These are phyloP conservation scores for Chaetomiaceae sp. DNA, from an alignment of 2,329 filamentous ascomycete species.

Conservation along the genomic window DNA sequence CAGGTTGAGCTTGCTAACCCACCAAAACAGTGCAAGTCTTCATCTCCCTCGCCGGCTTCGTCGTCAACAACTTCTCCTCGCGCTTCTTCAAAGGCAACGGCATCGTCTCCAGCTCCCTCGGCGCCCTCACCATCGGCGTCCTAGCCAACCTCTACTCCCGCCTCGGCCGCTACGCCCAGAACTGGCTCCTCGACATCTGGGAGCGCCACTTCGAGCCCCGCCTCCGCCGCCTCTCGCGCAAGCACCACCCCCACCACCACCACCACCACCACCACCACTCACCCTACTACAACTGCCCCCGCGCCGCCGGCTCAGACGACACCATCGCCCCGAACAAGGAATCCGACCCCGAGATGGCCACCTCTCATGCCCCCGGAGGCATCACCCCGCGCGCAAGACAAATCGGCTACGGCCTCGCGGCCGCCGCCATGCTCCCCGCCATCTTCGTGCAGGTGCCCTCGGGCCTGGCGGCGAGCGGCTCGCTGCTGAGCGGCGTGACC, in stretches of 20 bases:
- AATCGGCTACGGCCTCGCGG: slow-evolving; percentile 71
- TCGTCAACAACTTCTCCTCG: slow-evolving; percentile 69
- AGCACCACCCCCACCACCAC: slow-evolving; percentile 21
- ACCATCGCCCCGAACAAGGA: slow-evolving; percentile 14
- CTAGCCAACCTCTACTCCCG: slow-evolving; percentile 76
- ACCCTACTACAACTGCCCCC: slow-evolving; percentile 13
- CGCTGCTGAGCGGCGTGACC: slow-evolving; percentile 53
- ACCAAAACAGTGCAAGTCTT: slow-evolving; percentile 60
- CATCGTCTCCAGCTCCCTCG: slow-evolving; percentile 73
- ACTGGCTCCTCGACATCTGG: slow-evolving; percentile 51
- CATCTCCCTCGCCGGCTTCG: slow-evolving; percentile 70
- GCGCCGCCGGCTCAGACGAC: slow-evolving; percentile 16
- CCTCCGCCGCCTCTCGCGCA: slow-evolving; percentile 31
- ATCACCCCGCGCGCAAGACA: slow-evolving; percentile 35
- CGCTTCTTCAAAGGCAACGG: slow-evolving; percentile 63
- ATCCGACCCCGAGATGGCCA: slow-evolving; percentile 22
- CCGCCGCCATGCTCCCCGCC: slow-evolving; percentile 78
- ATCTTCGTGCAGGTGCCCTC: slow-evolving; percentile 71
- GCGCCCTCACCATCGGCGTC: slow-evolving; percentile 71
- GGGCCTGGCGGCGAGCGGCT: slow-evolving; percentile 57
- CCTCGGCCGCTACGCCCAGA: slow-evolving; percentile 55
- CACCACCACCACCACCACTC: slow-evolving; percentile 19
- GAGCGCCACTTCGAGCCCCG: slow-evolving; percentile 43
- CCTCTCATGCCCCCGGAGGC: slow-evolving; percentile 17
- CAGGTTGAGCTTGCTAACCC: not conserved